Conservation (phyloP, 116 monocot species). For the Posidonia oceanica region DNA sequence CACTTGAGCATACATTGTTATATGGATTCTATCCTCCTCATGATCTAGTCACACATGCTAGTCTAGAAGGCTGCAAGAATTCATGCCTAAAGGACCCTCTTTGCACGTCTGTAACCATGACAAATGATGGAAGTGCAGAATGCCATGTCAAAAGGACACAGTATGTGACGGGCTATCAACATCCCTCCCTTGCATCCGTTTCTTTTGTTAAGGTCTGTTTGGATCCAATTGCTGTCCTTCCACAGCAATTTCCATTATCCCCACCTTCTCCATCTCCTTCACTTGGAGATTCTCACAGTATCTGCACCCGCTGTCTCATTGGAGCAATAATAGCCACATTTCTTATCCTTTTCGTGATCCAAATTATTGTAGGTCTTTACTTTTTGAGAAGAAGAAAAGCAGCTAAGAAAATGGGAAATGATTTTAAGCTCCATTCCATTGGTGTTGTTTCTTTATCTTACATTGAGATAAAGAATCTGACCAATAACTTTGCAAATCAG, state of each 20-base stretch:
- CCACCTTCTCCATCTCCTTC: too few species aligned
- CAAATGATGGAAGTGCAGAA: constrained; percentile 12
- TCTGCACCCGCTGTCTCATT: too few species aligned
- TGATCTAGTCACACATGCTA: constrained; percentile 1
- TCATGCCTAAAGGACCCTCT: constrained; percentile 11
- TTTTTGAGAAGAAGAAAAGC: neutral
- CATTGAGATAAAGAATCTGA: constrained; percentile 10
- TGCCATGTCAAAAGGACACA: constrained; percentile 12
- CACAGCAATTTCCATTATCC: neutral
- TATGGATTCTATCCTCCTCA: constrained; percentile 22
- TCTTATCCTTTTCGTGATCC: too few species aligned
- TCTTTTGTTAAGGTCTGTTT: constrained; percentile 21
- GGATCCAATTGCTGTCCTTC: constrained; percentile 13
- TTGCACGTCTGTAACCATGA: constrained; percentile 11
- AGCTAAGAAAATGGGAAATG: neutral
- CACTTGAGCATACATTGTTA: constrained; percentile 12
- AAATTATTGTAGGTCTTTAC: too few species aligned
- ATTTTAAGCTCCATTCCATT: neutral
- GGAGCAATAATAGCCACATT: too few species aligned
- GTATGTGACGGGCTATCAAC: constrained; percentile 13
- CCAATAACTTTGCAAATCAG: constrained; percentile 10
- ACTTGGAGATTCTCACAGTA: too few species aligned
- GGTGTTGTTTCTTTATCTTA: constrained; percentile 12
- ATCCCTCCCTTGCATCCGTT: constrained; percentile 9
- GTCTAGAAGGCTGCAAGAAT: constrained; percentile 7